Evolutionary conservation across 75 land plant genomes (phyloP).

Genomic region (Cryptomeria japonica): DNA sequence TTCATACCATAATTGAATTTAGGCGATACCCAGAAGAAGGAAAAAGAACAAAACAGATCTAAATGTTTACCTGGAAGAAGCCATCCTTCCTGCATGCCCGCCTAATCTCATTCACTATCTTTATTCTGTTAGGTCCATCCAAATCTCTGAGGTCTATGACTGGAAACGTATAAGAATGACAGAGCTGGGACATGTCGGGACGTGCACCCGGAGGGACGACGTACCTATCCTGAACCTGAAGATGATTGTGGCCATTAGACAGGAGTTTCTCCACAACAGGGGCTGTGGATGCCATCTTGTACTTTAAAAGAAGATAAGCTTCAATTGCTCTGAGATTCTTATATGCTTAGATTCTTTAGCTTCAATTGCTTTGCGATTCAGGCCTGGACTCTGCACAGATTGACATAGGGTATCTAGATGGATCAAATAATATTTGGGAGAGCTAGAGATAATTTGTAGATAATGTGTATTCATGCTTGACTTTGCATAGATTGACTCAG

Average conservation of each 20-base stretch:
- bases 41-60: background rate
- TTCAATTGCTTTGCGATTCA: too few relatives aligned
- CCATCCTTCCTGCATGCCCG: constrained; percentile 26
- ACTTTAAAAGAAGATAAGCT: too few relatives aligned
- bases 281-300: background rate
- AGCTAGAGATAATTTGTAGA: too few relatives aligned
- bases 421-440: too few relatives aligned
- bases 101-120: constrained; percentile 13
- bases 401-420: too few relatives aligned
- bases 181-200: background rate
- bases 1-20: too few relatives aligned
- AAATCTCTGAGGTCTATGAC: constrained; percentile 55
- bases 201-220: background rate
- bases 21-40: background rate
- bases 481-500: too few relatives aligned
- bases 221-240: background rate
- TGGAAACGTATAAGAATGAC: constrained; percentile 19
- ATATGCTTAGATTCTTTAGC: too few relatives aligned
- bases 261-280: background rate
- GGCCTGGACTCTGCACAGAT: too few relatives aligned
- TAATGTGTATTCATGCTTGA: too few relatives aligned
- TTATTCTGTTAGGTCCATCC: constrained; percentile 26
- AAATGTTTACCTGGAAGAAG: constrained; percentile 28
- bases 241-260: background rate
- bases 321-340: too few relatives aligned